phyloP scores from a whole-genome alignment of 2,329 filamentous ascomycete genomes.

The Cercospora zeae-maydis region DNA sequence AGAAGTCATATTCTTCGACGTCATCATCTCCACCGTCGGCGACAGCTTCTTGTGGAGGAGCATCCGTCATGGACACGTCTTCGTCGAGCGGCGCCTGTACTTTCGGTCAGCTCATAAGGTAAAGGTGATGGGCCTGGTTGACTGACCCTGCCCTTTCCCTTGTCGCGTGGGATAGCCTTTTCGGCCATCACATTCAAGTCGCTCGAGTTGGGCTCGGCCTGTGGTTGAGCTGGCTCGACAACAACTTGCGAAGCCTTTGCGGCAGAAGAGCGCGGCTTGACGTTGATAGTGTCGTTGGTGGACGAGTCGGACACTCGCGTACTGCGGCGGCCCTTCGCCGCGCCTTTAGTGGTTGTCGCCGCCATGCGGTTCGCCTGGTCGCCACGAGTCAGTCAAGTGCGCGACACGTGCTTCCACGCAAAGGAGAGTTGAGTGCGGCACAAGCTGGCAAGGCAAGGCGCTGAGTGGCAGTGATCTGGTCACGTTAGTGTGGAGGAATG shows the following conservation, averaged over 20 bases:
- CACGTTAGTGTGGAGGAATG: not conserved
- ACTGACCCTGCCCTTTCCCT: not conserved
- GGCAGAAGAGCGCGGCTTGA: conserved; percentile 13
- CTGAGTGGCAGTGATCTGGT: not conserved
- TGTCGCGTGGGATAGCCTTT: not conserved
- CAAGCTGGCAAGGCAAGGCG: not conserved
- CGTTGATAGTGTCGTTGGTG: conserved; percentile 17
- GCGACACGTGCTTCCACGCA: not conserved
- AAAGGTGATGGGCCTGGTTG: not conserved
- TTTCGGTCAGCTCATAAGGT: not conserved
- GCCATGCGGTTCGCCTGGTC: conserved; percentile 3
- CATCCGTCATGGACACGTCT: conserved; percentile 2
- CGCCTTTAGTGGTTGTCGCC: not conserved
- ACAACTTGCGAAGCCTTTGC: not conserved
- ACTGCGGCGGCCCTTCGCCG: not conserved
- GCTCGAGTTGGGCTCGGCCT: not conserved
- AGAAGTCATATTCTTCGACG: conserved; percentile 28
- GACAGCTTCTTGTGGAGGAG: not conserved
- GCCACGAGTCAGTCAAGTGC: not conserved
- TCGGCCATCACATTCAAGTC: not conserved
- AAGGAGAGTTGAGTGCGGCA: not conserved
- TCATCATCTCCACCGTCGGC: conserved; percentile 6
- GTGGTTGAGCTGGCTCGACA: not conserved
- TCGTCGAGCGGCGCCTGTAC: not conserved
- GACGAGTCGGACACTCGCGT: conserved; percentile 13